These are phyloP conservation scores for Mucor irregularis DNA, from an alignment of 371 early-diverging fungal species.

Conservation along the genomic window DNA sequence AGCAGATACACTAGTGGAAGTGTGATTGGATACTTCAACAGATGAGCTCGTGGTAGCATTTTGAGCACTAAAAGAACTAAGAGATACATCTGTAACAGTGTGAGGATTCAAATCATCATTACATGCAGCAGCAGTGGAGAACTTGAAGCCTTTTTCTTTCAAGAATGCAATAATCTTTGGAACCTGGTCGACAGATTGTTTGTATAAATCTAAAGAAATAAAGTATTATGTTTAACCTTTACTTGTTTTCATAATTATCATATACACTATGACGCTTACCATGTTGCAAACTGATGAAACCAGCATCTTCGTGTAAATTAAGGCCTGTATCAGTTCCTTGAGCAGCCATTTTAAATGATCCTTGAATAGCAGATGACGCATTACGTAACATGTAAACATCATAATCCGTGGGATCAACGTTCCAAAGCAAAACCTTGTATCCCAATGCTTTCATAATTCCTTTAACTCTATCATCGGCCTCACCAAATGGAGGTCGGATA, in stretches of 20 bases:
- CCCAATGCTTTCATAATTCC: slow-evolving; percentile 44
- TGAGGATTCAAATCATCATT: slow-evolving; percentile 38
- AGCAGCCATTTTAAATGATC: slow-evolving; percentile 18
- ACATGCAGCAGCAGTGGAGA: slow-evolving; percentile 45
- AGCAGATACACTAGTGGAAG: background rate
- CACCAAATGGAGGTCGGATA: slow-evolving; percentile 63
- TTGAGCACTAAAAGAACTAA: background rate
- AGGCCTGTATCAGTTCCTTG: slow-evolving; percentile 20
- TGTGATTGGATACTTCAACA: background rate
- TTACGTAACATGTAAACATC: slow-evolving; percentile 25
- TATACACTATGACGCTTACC: slow-evolving; percentile 26
- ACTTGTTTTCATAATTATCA: too few relatives aligned
- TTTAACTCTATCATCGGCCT: slow-evolving; percentile 51
- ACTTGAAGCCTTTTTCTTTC: slow-evolving; percentile 21
- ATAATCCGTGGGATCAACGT: slow-evolving; percentile 51
- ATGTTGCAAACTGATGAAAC: slow-evolving; percentile 44
- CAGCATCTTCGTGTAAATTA: slow-evolving; percentile 34
- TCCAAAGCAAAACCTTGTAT: slow-evolving; percentile 53
- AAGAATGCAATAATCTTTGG: slow-evolving; percentile 36
- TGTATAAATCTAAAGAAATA: slow-evolving; percentile 8
- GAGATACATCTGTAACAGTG: background rate
- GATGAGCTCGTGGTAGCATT: background rate
- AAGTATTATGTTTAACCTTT: too few relatives aligned
- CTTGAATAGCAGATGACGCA: slow-evolving; percentile 21
- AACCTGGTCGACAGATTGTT: slow-evolving; percentile 40